Conservation (phyloP, 106 monocot genomes). For the Dioscorea alata region DNA sequence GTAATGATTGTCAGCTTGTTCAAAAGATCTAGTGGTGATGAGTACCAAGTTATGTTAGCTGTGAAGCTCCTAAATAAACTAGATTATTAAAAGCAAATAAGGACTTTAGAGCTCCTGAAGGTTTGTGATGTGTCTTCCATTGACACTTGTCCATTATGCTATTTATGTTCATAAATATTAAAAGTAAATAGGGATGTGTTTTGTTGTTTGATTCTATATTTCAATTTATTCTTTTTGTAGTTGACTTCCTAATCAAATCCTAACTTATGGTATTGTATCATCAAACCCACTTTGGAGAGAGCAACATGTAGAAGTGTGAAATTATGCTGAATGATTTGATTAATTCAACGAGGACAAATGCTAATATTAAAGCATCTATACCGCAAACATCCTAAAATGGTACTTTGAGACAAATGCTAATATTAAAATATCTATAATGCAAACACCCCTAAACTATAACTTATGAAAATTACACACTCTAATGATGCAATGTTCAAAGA, state of each 20-base stretch:
- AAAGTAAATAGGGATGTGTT: too few species aligned
- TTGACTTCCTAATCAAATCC: neutral
- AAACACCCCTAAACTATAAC: too few species aligned
- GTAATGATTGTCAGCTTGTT: slow-evolving; percentile 92
- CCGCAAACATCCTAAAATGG: slow-evolving; percentile 34
- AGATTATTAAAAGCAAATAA: slow-evolving; percentile 95
- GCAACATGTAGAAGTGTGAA: slow-evolving; percentile 96
- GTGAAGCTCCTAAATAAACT: slow-evolving; percentile 94
- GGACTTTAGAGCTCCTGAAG: slow-evolving; percentile 96
- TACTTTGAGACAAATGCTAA: slow-evolving; percentile 30
- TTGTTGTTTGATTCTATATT: too few species aligned
- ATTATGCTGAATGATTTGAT: slow-evolving; percentile 99
- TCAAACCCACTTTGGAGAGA: slow-evolving; percentile 99
- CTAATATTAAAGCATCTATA: slow-evolving; percentile 86
- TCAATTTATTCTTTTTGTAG: too few species aligned
- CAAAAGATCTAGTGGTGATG: slow-evolving; percentile 95
- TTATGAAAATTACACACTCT: too few species aligned
- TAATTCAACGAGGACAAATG: slow-evolving; percentile 90
- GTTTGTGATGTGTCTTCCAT: slow-evolving; percentile 16
- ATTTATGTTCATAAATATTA: too few species aligned
- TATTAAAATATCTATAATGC: too few species aligned
- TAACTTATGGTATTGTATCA: slow-evolving; percentile 1
- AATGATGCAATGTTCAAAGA: too few species aligned
- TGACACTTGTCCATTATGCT: too few species aligned
- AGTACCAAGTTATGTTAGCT: slow-evolving; percentile 94